Base-by-base conservation (phyloP, 2,329 filamentous ascomycete genomes). In the Lachnellula subtilissima region DNA sequence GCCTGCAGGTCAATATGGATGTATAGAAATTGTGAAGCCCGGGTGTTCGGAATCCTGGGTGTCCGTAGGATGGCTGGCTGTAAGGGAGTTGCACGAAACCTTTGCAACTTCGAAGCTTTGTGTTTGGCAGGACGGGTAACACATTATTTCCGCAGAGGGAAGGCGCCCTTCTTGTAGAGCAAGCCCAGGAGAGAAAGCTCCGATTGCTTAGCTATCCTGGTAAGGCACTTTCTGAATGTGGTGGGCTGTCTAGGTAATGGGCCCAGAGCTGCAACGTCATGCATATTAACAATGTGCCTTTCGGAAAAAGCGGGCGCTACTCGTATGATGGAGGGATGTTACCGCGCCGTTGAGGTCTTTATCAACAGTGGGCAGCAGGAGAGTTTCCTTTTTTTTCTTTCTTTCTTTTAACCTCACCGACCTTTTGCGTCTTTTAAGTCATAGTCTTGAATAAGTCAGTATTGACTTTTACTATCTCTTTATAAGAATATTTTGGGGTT, bases 191-290 rank as follows among this genome's bases (percentile, higher is more conserved):
- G 28, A 25, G 25, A 22, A 52, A 25, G 50, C 40, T 19, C 50
- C 23, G 50, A 45, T 8, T 12, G 43, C 28, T 11, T 32, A 11
- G 8, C n/a, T 40, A 40, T 40, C 37, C 28, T 32, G 25, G 25
- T 28, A 28, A 7, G 25, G 25, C 25, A 28, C 22, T 17, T 22
- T 45, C 42, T 45, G 42, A 28, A 32, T 32, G 28, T 4, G 8
- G 28, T 28, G 2, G 28, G 28, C 1, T 9, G 28, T 32, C 28
- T 11, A n/a, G 2, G 36, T 7, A n/a, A 17, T 52, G 36, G 50
- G 28, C 28, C 28, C 22, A 23, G 7, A n/a, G 47, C 47, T 50
- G 53, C 47, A 55, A 50, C 57, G 57, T 59, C 57, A 59, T 59
- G 57, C 53, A 48, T 39, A 22, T n/a, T 42, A 17, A 11, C 9